phyloP scores from a whole-genome alignment of 2,329 filamentous ascomycete species.

The Orbilia oligospora region DNA sequence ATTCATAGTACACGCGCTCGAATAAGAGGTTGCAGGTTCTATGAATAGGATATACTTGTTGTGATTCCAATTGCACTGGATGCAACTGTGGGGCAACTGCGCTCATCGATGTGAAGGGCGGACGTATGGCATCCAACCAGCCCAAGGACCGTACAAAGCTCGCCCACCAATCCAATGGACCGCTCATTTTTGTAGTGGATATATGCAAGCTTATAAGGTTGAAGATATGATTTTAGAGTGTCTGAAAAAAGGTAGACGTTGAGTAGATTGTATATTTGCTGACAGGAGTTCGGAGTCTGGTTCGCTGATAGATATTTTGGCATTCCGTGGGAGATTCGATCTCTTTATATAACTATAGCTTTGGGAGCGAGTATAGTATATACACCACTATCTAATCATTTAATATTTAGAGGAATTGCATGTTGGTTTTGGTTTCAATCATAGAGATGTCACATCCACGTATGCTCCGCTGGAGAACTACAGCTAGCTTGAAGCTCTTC shows the following conservation, averaged over 20 bases:
- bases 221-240: not conserved
- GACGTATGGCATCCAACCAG: not conserved
- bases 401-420: not conserved
- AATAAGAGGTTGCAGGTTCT: conserved; percentile 12
- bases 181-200: not conserved
- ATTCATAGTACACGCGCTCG: conserved; percentile 31
- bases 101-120: not conserved
- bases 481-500: not conserved
- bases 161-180: conserved; percentile 9
- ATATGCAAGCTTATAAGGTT: too few species aligned
- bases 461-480: not conserved
- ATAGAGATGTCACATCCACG: not conserved
- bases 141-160: not conserved
- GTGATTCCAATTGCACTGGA: not conserved
- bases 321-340: not conserved
- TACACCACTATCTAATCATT: not conserved
- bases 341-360: conserved; percentile 1
- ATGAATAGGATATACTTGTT: not conserved
- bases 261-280: not conserved
- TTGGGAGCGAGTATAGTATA: not conserved
- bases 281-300: not conserved
- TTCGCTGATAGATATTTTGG: not conserved
- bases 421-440: not conserved
- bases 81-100: too few species aligned
- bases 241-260: not conserved